These are phyloP conservation scores for Xylaria digitata DNA, from an alignment of 2,329 filamentous ascomycete species.

Conservation along the genomic window DNA sequence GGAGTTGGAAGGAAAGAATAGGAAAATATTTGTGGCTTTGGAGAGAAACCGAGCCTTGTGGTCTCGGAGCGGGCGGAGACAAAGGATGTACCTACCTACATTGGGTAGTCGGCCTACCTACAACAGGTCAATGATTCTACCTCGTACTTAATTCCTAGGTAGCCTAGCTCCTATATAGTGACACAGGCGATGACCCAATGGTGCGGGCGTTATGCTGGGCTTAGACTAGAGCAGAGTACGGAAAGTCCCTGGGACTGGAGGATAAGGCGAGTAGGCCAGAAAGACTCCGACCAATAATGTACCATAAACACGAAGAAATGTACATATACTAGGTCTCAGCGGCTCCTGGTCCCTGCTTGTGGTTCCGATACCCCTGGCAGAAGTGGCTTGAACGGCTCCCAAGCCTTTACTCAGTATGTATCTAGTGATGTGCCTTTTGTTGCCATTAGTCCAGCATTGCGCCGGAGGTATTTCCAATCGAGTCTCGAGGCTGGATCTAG, in stretches of 20 bases:
- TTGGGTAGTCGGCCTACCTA: neutral
- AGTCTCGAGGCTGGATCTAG: neutral
- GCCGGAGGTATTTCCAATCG: neutral
- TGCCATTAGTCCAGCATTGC: neutral
- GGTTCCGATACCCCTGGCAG: constrained; percentile 13
- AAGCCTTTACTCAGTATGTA: neutral
- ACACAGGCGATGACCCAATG: constrained; percentile 24
- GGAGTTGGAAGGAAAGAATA: constrained; percentile 14
- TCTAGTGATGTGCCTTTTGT: neutral
- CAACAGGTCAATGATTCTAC: neutral
- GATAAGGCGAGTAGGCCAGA: constrained; percentile 4
- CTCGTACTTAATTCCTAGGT: neutral
- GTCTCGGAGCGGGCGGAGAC: constrained; percentile 25
- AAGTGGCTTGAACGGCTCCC: constrained; percentile 23
- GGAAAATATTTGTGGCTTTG: constrained; percentile 2
- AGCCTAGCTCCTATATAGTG: constrained; percentile 5
- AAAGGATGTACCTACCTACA: neutral
- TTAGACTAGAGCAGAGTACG: constrained; percentile 11
- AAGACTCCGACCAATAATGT: constrained; percentile 20
- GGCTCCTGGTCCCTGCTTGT: constrained; percentile 13
- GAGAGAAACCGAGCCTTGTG: constrained; percentile 16
- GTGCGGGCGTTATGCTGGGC: constrained; percentile 23
- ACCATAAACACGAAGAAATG: neutral
- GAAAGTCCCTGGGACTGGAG: constrained; percentile 5
- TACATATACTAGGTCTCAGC: constrained; percentile 4